Base-by-base conservation (phyloP, 1,284 basidiomycete genomes). In the Sphaerobolus stellatus region DNA sequence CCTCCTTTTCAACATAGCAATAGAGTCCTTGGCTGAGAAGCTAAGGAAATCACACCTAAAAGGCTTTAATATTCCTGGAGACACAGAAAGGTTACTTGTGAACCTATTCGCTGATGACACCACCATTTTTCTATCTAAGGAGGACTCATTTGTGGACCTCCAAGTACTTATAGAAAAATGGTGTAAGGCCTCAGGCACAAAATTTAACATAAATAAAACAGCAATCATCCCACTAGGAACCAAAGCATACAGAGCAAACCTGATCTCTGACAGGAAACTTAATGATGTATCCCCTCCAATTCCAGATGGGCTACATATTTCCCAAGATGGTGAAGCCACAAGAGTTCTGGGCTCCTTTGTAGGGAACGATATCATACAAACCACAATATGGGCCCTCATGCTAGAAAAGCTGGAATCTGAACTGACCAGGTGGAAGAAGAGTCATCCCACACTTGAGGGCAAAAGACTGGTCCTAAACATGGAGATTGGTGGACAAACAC, bases 181-280 rank as follows among this genome's bases (percentile, higher is more conserved):
- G 69, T 73, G 71, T 52, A 20, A n/a, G 0, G 71, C 67, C 0
- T 66, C 71, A 4, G 61, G 61, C 0, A 68, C 71, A 1, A 66
- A 64, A 25, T 74, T 74, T 53, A 74, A 75, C 56, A 57, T 61
- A 0, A 46, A 49, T 2, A 74, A 74, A 54, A 75, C 70, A 0
- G 67, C 70, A 50, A 62, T 71, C 0, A 62, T 75, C 5, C 72
- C 70, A 0, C 60, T 73, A 0, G 71, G 71, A 3, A 28, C 38
- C 5, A 14, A 30, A 8, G 47, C 49, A 27, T 62, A 59, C 60
- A 27, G 63, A 6, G 36, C 45, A 24, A 27, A 48, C 13, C 14
- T 57, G 22, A 38, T 54, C 9, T 13, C 18, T 31, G 50, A 20
- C 4, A 29, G 56, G 2, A 46, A 22, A 18, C 27, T 58, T 5